Evolutionary conservation across 495 filamentous ascomycete genomes (phyloP), one percentile per base, ranked within the genome.

Genomic region (Aspergillus nanangensis): DNA sequence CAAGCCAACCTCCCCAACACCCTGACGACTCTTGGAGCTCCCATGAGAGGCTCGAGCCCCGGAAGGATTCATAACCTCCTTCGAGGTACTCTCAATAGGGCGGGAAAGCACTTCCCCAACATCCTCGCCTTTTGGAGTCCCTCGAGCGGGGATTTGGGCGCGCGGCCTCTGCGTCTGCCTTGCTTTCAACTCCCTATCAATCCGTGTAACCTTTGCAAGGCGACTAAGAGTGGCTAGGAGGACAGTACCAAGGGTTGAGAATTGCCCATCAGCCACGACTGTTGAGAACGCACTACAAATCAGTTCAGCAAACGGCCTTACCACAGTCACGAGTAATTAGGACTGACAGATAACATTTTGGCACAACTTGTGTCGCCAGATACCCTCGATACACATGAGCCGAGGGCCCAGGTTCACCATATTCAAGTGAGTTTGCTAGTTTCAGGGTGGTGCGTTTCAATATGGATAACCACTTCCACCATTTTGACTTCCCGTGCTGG

Each of bases 211-310:
- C 42, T 61, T 69, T 48, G 74, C 62, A 35, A 87, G 62, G 48
- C 81, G 77, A 19, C 83, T 83, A 36, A 91, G 62, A 11, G 74
- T 65, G 14, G 77, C 81, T n/a, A 90, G 38, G 5, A 94, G 71
- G 35, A 87, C 76, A 13, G 89, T 66, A n/a, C 88, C 88, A n/a
- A 93, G 72, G 1, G 84, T 68, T n/a, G 86, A 78, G 58, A 86
- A 90, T 48, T 87, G 85, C 29, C 70, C 77, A 63, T 90, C 86
- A 8, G 80, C 80, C 4, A 86, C 65, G 11, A 92, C 66, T 20
- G 81, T 82, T 7, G 79, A 80, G 57, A 94, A 92, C 0, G 84
- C 80, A 13, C 77, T 82, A 45, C 7, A 29, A 11, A 29, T 29
- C 25, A 29, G 5, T 7, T 29, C 11, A 29, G 25, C 25, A 29